Percentiles rank a stretch among this genome's conserved stretches.
Conservation (phyloP, 305 asterid species). For the Solanum chacoense region DNA sequence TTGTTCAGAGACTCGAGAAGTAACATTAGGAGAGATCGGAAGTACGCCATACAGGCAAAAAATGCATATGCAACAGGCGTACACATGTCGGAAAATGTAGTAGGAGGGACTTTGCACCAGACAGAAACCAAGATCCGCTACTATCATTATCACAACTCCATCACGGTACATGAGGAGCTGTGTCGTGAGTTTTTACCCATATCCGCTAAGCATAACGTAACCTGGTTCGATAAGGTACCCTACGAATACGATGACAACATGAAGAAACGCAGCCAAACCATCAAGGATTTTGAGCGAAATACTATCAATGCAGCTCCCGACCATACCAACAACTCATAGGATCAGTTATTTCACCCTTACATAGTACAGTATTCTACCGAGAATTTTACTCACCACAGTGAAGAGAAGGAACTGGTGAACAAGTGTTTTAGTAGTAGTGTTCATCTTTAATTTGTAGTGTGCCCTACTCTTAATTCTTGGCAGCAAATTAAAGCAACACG, state of each 20-base stretch:
- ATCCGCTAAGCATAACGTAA: slow-evolving; percentile 29
- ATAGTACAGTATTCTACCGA: not conserved
- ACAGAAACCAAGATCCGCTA: slow-evolving; percentile 49
- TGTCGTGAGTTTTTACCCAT: slow-evolving; percentile 44
- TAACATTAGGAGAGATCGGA: slow-evolving; percentile 48
- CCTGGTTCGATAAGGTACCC: slow-evolving; percentile 46
- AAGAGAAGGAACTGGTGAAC: not conserved
- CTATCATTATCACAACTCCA: slow-evolving; percentile 63
- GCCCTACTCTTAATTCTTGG: not conserved
- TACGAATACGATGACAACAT: slow-evolving; percentile 44
- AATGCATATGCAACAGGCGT: slow-evolving; percentile 61
- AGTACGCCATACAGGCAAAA: slow-evolving; percentile 54
- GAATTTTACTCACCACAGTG: not conserved
- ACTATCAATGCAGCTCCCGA: slow-evolving; percentile 24
- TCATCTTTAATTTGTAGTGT: not conserved
- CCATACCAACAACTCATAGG: slow-evolving; percentile 1
- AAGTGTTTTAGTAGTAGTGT: not conserved
- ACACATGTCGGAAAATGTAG: slow-evolving; percentile 65
- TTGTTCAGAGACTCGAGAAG: slow-evolving; percentile 39
- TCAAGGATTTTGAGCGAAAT: slow-evolving; percentile 44
- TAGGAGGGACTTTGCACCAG: slow-evolving; percentile 44
- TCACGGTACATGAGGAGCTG: slow-evolving; percentile 50
- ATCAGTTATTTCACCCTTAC: not conserved
- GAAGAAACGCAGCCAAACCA: slow-evolving; percentile 29
- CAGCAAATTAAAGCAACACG: no score